These are phyloP conservation scores for Gracilariopsis chorda DNA, from an alignment of 23 red algal genomes.

Conservation along the genomic window DNA sequence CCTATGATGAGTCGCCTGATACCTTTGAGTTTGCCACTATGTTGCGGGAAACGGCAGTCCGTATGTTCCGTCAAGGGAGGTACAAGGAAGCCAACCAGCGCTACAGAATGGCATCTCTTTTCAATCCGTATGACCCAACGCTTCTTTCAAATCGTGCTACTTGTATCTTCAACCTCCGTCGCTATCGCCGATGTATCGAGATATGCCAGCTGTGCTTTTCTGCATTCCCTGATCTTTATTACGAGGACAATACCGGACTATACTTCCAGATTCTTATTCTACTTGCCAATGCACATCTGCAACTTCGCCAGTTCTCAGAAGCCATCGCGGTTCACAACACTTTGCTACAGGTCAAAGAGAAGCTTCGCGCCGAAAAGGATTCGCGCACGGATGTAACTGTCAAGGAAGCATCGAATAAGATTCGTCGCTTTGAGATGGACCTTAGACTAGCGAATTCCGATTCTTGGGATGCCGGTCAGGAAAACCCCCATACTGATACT, in stretches of 20 bases:
- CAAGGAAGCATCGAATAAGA: not conserved
- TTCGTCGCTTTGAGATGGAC: conserved; percentile 6
- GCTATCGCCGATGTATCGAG: conserved; percentile 35
- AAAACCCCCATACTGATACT: not conserved
- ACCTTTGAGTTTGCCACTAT: conserved; percentile 15
- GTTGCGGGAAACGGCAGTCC: conserved; percentile 25
- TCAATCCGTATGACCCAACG: conserved; percentile 30
- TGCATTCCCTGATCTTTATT: conserved; percentile 28
- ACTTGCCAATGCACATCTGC: conserved; percentile 1
- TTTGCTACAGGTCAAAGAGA: not conserved
- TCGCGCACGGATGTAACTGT: not conserved
- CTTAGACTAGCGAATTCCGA: not conserved
- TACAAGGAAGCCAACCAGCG: conserved; percentile 38
- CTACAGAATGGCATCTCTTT: conserved; percentile 32
- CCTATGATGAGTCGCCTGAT: not conserved
- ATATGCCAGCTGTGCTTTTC: conserved; percentile 19
- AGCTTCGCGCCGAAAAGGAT: not conserved
- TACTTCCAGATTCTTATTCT: conserved; percentile 31
- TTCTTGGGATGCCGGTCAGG: not conserved
- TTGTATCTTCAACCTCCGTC: conserved; percentile 43
- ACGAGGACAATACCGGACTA: not conserved
- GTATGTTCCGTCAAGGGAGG: conserved; percentile 41
- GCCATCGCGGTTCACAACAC: not conserved
- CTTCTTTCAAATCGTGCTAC: conserved; percentile 42
- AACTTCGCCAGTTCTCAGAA: conserved; percentile 32